A percentile compares a stretch with the other conserved stretches of the same genome.
phyloP scores from a whole-genome alignment of 306 rosid species.

The Sicyos baderoa region DNA sequence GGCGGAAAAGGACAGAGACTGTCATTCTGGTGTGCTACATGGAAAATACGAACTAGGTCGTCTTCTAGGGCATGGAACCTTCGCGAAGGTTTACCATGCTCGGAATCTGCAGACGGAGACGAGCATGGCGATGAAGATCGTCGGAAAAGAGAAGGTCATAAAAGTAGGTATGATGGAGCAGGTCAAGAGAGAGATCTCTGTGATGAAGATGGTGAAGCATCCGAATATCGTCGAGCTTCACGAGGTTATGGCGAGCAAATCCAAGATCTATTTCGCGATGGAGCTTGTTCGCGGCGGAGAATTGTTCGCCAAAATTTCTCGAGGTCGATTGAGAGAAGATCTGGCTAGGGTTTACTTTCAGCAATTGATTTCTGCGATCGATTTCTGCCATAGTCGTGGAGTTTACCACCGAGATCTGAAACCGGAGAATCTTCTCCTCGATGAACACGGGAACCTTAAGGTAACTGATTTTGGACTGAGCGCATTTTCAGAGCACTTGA shows the following conservation, averaged over 20 bases:
- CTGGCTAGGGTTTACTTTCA: conserved; percentile 67
- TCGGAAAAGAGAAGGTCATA: conserved; percentile 83
- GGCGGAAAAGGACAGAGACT: conserved; percentile 30
- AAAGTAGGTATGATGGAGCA: conserved; percentile 94
- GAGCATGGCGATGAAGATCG: conserved; percentile 77
- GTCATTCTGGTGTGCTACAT: conserved; percentile 39
- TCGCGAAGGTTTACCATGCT: conserved; percentile 86
- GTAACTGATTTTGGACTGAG: conserved; percentile 85
- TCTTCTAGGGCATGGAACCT: conserved; percentile 80
- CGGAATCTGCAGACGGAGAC: conserved; percentile 45
- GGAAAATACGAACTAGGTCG: conserved; percentile 93
- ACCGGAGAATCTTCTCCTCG: conserved; percentile 56
- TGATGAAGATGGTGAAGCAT: conserved; percentile 87
- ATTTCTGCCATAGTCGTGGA: conserved; percentile 91
- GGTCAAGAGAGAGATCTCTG: conserved; percentile 80
- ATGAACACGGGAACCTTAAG: conserved; percentile 64
- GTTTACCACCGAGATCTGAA: conserved; percentile 90
- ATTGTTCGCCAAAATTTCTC: conserved; percentile 63
- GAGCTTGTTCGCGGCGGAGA: conserved; percentile 95
- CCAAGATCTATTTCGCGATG: conserved; percentile 92
- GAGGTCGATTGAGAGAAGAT: conserved; percentile 64
- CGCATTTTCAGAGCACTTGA: conserved; percentile 58
- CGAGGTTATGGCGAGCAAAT: conserved; percentile 86
- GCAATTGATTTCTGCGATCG: conserved; percentile 84
- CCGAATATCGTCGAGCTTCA: conserved; percentile 70